Evolutionary conservation across 768 basidiomycete species (phyloP), one percentile per base, ranked within the genome.

Genomic region (Tulasnella sp.): DNA sequence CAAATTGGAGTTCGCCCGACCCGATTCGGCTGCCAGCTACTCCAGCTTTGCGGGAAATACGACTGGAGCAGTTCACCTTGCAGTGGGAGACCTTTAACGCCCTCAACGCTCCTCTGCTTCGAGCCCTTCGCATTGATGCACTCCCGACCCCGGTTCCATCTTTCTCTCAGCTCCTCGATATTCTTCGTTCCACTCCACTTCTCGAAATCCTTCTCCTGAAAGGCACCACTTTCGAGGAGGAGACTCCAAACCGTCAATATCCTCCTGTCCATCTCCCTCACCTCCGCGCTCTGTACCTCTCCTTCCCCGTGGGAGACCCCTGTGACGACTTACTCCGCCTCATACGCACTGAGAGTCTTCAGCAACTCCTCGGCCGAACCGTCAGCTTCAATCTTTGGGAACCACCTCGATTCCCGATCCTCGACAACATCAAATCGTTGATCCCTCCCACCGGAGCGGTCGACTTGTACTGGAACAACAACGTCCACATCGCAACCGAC

Each of bases 401-500:
- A 28, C 31, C 28, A 69, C 64, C 64, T 16, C 28, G 34, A 31
- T 69, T 3, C 64, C 31, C 34, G 31, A 20, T 69, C 34, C 34
- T 69, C 31, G 16, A 69, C 64, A 37, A 69, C 64, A 69, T 69
- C 34, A 28, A 69, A 37, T 7, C 14, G 1, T 28, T 31, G 31
- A 69, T 69, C 28, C 64, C 64, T 20, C 18, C 64, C 4, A 34
- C 64, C 34, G 31, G 64, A 28, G 64, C 34, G 18, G 37, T 69
- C 64, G 64, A 69, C 64, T 18, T 69, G 16, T 69, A 69, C 64
- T 69, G 34, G 31, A 31, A 37, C 64, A 69, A 22, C 12, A 69
- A 69, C 64, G 34, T 69, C 64, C 64, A 69, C 31, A 69, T 69
- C 18, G 64, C 31, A 5, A 69, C 64, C 64, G 64, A 69, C 64